These are phyloP conservation scores for Tylopilus subfusipes DNA, from an alignment of 768 basidiomycete genomes.

Conservation along the genomic window DNA sequence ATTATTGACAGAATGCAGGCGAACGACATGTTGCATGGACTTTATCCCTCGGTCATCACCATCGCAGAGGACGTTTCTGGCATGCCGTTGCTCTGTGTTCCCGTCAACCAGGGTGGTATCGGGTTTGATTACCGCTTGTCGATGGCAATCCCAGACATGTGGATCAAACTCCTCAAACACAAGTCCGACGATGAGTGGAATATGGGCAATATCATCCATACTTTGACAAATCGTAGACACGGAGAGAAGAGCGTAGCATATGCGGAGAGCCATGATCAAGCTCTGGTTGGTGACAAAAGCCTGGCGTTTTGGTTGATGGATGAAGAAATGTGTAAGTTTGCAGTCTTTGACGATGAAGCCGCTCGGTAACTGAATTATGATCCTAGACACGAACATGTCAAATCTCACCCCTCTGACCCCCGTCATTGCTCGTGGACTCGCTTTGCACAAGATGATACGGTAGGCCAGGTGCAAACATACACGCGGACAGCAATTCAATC, in stretches of 20 bases:
- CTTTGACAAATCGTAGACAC: conserved; percentile 83
- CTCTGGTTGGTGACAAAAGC: conserved; percentile 97
- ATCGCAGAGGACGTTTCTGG: conserved; percentile 99
- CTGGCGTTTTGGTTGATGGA: conserved; percentile 99
- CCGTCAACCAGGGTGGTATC: conserved; percentile 78
- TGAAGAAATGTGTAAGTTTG: conserved; percentile 93
- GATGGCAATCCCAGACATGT: conserved; percentile 99
- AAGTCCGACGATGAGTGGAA: conserved; percentile 85
- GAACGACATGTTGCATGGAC: conserved; percentile 80
- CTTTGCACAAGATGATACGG: conserved; percentile 98
- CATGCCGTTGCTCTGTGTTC: conserved; percentile 90
- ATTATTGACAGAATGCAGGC: conserved; percentile 53
- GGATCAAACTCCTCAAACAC: conserved; percentile 99
- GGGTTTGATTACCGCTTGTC: conserved; percentile 98
- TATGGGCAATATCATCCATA: conserved; percentile 80
- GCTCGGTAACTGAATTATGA: not conserved
- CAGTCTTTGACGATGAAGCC: not conserved
- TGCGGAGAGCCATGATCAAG: conserved; percentile 97
- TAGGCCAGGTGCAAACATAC: conserved; percentile 29
- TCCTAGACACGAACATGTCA: conserved; percentile 88
- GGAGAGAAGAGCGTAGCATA: conserved; percentile 90
- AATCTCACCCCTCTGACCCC: conserved; percentile 80
- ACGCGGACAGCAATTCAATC: not conserved
- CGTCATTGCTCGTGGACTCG: conserved; percentile 81
- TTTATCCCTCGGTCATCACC: conserved; percentile 79